Conservation (phyloP, 31 red algal genomes). For the Endocladia muricata region DNA sequence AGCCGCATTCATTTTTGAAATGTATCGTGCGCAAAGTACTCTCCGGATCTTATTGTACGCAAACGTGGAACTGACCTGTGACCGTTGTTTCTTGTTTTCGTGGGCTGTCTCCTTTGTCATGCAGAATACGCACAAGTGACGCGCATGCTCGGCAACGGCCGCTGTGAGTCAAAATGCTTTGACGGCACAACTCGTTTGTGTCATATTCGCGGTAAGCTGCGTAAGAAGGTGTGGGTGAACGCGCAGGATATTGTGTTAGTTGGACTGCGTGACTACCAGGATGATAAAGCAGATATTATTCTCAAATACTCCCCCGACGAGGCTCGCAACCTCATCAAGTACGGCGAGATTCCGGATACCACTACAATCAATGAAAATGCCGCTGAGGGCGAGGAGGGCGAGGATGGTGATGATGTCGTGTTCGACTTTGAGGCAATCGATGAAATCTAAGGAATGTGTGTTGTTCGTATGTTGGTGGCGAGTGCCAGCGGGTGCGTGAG, state of each 20-base stretch:
- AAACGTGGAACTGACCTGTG: background rate
- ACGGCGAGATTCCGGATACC: constrained; percentile 97
- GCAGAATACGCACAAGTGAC: constrained; percentile 97
- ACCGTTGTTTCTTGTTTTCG: background rate
- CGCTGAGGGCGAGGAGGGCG: constrained; percentile 78
- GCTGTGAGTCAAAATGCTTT: constrained; percentile 96
- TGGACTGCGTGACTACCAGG: constrained; percentile 97
- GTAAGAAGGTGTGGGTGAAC: constrained; percentile 99
- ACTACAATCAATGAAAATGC: constrained; percentile 86
- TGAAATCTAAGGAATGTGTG: constrained; percentile 75
- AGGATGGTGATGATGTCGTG: constrained; percentile 88
- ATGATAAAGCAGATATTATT: constrained; percentile 98
- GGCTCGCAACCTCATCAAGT: constrained; percentile 87
- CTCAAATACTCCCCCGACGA: constrained; percentile 98
- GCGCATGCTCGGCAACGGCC: constrained; percentile 97
- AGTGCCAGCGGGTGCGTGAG: too few species aligned
- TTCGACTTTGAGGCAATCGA: constrained; percentile 93
- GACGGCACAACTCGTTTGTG: constrained; percentile 88
- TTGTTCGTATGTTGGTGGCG: too few species aligned
- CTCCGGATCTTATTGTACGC: background rate
- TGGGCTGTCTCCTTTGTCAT: background rate
- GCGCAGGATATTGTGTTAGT: constrained; percentile 98
- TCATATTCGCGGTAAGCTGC: constrained; percentile 98
- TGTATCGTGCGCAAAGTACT: background rate
- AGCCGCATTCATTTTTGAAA: too few species aligned